Evolutionary conservation across 2,329 filamentous ascomycete species (phyloP).

Genomic region (Podosphaera fusca): DNA sequence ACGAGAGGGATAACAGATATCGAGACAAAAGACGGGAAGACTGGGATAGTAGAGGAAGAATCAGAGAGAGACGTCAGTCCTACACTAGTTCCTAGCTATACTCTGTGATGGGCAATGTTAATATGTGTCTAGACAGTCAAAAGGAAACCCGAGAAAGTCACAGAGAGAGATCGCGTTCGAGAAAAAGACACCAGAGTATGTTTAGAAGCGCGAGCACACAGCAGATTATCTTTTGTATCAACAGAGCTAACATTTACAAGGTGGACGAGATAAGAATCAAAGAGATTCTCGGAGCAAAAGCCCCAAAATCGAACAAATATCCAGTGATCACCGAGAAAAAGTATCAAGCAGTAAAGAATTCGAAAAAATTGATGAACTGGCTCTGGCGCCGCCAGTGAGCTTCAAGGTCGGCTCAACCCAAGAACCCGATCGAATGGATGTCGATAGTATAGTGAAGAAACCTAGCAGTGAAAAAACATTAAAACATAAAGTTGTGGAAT

Average conservation of each 20-base stretch:
- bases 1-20: constrained; percentile 6
- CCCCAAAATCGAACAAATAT: constrained; percentile 5
- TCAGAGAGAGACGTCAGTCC: constrained; percentile 2
- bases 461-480: constrained; percentile 7
- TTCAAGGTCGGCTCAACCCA: constrained; percentile 12
- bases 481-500: constrained; percentile 9
- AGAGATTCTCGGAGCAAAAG: constrained; percentile 6
- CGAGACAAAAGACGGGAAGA: constrained; percentile 6
- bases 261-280: constrained; percentile 4
- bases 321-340: constrained; percentile 2
- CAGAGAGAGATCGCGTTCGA: constrained; percentile 5
- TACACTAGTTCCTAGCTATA: neutral
- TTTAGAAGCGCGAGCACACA: neutral
- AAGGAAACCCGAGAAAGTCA: constrained; percentile 7
- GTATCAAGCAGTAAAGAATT: constrained; percentile 2
- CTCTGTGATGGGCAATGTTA: constrained; percentile 3
- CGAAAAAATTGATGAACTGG: constrained; percentile 6
- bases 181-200: constrained; percentile 2
- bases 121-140: constrained; percentile 8
- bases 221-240: neutral
- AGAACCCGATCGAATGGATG: constrained; percentile 15
- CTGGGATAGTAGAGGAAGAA: constrained; percentile 4
- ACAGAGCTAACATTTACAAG: neutral
- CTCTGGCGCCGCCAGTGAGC: constrained; percentile 14
- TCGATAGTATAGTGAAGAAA: constrained; percentile 10